Conservation (phyloP, 352 stramenopile species). For the Blastocystis sp. region DNA sequence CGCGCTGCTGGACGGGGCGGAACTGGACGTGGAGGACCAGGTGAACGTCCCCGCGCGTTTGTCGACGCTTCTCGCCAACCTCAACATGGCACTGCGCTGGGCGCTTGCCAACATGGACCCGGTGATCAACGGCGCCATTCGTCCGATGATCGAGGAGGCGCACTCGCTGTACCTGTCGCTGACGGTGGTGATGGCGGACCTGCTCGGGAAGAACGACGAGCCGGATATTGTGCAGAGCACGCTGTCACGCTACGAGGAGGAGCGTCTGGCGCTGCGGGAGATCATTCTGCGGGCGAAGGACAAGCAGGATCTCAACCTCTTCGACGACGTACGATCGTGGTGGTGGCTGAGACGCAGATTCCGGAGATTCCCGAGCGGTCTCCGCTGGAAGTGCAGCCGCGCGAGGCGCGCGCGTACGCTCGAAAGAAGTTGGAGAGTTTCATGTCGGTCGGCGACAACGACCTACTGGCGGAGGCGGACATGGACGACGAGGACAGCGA, state of each 20-base stretch:
- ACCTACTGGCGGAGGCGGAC: not conserved
- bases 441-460: slow-evolving; percentile 9
- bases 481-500: slow-evolving; percentile 47
- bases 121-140: slow-evolving; percentile 45
- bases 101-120: slow-evolving; percentile 28
- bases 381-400: slow-evolving; percentile 4
- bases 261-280: slow-evolving; percentile 10
- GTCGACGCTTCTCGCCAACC: slow-evolving; percentile 38
- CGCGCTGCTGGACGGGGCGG: slow-evolving; percentile 1
- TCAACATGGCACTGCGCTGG: slow-evolving; percentile 44
- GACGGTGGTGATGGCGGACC: slow-evolving; percentile 16
- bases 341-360: not conserved
- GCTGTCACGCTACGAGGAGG: slow-evolving; percentile 39
- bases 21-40: slow-evolving; percentile 48
- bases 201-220: slow-evolving; percentile 38
- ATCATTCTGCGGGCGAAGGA: slow-evolving; percentile 21
- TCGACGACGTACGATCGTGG: not conserved
- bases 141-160: slow-evolving; percentile 51
- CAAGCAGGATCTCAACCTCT: slow-evolving; percentile 12
- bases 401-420: not conserved
- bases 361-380: not conserved
- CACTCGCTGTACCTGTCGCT: slow-evolving; percentile 30
- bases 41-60: slow-evolving; percentile 51
- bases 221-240: slow-evolving; percentile 7
- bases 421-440: slow-evolving; percentile 10